These are phyloP conservation scores for Alternaria triticina DNA, from an alignment of 2,329 filamentous ascomycete species.

Conservation along the genomic window DNA sequence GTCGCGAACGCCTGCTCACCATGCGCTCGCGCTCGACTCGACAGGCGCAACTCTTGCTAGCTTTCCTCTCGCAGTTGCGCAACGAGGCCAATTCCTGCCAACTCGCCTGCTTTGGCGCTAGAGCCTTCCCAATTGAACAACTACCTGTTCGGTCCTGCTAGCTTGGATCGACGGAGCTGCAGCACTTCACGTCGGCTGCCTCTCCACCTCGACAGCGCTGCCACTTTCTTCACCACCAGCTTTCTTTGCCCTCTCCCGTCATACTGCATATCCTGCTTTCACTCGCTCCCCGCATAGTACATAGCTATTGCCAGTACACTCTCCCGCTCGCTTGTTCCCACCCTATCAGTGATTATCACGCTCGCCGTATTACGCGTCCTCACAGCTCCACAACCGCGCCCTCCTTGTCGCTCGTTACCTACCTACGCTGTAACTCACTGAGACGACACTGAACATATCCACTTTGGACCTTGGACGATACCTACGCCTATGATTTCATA, in stretches of 20 bases:
- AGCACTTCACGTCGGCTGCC: conserved; percentile 13
- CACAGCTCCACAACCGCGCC: conserved; percentile 14
- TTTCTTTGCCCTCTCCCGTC: conserved; percentile 12
- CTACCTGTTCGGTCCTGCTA: conserved; percentile 16
- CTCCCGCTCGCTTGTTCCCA: conserved; percentile 18
- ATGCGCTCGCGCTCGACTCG: conserved; percentile 1
- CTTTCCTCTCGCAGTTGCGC: conserved; percentile 3
- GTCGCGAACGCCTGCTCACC: background rate
- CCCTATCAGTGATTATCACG: conserved; percentile 18
- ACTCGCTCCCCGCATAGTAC: conserved; percentile 27
- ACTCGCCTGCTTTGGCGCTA: background rate
- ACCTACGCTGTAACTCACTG: background rate
- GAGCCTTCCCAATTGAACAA: background rate
- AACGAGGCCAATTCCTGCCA: conserved; percentile 2
- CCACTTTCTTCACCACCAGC: conserved; percentile 10
- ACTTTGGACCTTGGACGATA: background rate
- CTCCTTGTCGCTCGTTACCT: conserved; percentile 20
- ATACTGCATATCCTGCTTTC: conserved; percentile 24
- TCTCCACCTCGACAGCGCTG: conserved; percentile 1
- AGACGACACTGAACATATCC: background rate
- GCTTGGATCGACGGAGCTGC: conserved; percentile 4
- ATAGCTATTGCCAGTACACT: conserved; percentile 28
- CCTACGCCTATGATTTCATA: conserved; percentile 22
- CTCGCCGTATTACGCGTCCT: conserved; percentile 37
- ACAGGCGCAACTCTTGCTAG: background rate